Conservation (phyloP, 768 basidiomycete species). For the Lactifluus echinatus region DNA sequence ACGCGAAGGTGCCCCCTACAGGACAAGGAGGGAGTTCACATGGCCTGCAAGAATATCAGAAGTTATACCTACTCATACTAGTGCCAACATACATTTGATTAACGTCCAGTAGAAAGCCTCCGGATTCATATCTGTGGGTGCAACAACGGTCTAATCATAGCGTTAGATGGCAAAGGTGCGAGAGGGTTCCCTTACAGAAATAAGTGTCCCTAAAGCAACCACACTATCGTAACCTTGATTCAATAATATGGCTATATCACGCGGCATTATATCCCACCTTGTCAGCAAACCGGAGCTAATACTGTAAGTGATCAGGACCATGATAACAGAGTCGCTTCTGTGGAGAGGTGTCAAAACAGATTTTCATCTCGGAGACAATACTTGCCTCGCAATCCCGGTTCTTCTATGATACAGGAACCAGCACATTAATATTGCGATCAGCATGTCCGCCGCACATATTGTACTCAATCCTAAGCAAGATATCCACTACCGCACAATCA, state of each 20-base stretch:
- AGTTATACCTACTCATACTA: background rate
- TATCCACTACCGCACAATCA: slow-evolving; percentile 33
- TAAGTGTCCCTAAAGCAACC: slow-evolving; percentile 16
- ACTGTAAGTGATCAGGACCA: slow-evolving; percentile 23
- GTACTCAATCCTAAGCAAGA: slow-evolving; percentile 38
- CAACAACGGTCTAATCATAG: slow-evolving; percentile 19
- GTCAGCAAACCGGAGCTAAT: slow-evolving; percentile 25
- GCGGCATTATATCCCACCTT: slow-evolving; percentile 12
- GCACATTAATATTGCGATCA: slow-evolving; percentile 41
- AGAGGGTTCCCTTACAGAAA: slow-evolving; percentile 8
- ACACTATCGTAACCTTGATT: too few species aligned
- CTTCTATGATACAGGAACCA: slow-evolving; percentile 40
- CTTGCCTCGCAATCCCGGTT: slow-evolving; percentile 37
- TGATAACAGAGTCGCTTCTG: slow-evolving; percentile 25
- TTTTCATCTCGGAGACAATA: background rate
- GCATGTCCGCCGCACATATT: slow-evolving; percentile 41
- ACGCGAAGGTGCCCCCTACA: slow-evolving; percentile 28
- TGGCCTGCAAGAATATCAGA: slow-evolving; percentile 31
- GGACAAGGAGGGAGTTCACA: slow-evolving; percentile 44
- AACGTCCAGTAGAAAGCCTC: slow-evolving; percentile 43
- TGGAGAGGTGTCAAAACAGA: background rate
- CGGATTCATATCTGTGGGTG: slow-evolving; percentile 42
- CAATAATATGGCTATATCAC: background rate
- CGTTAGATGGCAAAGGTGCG: background rate
- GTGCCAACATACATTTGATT: slow-evolving; percentile 37